Evolutionary conservation across 805 yeast genomes (phyloP), one percentile per base, ranked within the genome.

Genomic region (Kuraishia cidri): DNA sequence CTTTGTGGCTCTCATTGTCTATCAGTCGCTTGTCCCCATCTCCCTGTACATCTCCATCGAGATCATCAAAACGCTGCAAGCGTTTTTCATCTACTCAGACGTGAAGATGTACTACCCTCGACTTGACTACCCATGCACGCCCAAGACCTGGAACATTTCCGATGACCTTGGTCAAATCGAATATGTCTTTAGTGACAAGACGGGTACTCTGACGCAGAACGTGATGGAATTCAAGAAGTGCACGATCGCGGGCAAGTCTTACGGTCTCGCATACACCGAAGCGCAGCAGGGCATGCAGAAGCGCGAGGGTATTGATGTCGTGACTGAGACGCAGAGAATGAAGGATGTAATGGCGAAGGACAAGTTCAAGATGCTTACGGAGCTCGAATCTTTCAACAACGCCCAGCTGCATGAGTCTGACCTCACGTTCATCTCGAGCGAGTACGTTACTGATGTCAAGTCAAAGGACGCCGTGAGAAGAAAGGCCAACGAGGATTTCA

Each of bases 121-220:
- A 35, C 57, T 79, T 30, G 87, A 83, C 53, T 79, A 72, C 47
- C 87, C 90, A 0, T 80, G 90, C 52, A 68, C 76, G 2, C 90
- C 94, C 3, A 80, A 81, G 45, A 71, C 88, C 1, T 82, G 94
- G 94, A 76, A 76, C 40, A 78, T 82, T 29, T 78, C 87, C 5
- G 94, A 82, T 55, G 94, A 82, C 52, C 64, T 82, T 41, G 94
- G 94, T 13, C 94, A 82, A 51, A 77, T 82, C 38, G 92, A 82
- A 52, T 82, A 79, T 49, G 69, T 82, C 26, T 82, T 82, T 54
- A 76, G 86, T 50, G 94, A 82, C 59, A 82, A 82, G 53, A 82
- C 94, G 0, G 94, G 94, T 24, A 82, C 94, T 0, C 61, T 82
- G 45, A 82, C 94, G 5, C 90, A 82, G 54, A 82, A 82, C 46